Base-by-base conservation (phyloP, 495 filamentous ascomycete species). In the Glonium stellatum region DNA sequence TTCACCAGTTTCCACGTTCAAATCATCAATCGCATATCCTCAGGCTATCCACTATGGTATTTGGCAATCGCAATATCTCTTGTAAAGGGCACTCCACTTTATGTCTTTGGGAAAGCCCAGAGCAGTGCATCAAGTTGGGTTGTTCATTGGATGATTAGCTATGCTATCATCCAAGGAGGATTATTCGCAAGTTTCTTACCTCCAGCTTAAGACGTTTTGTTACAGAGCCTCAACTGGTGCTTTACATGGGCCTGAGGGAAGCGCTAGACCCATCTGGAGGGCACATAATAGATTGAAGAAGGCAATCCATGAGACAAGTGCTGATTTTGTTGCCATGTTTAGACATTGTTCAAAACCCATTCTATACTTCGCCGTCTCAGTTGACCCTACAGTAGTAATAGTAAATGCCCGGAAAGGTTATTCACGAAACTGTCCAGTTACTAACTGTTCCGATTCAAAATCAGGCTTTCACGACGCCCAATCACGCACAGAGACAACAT, bases 121-220 rank as follows among this genome's bases (percentile, higher is more conserved):
- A 61, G 47, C 15, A 21, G 13, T 0, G 18, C 55, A 18, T 12
- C 57, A 6, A 36, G 64, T 54, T 73, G 42, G 57, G 68, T 79
- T 34, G 77, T 87, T 23, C 79, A 78, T 61, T 86, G 80, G 65
- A 90, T 93, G 82, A 76, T 91, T 34, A 78, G 87, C 67, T 96
- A 97, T 74, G 89, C 82, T 3, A 64, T 87, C 41, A 79, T 96
- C 42, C 92, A 97, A 67, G 88, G 80, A 5, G 86, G 79, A 47
- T 75, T 97, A 46, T 97, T 88, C 76, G 82, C 89, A n/a, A 87
- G 84, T n/a, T 97, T 97, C 69, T 80, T 97, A 37, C 92, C 92
- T 13, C 92, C 92, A n/a, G 92, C 92, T 41, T 89, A 44, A 66
- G n/a, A 31, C 6, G 27, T 31, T 6, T 31, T 6, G 6, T 6